These are phyloP conservation scores for Stephanocyclus meneghinianus DNA, from an alignment of 352 stramenopile genomes.

Conservation along the genomic window DNA sequence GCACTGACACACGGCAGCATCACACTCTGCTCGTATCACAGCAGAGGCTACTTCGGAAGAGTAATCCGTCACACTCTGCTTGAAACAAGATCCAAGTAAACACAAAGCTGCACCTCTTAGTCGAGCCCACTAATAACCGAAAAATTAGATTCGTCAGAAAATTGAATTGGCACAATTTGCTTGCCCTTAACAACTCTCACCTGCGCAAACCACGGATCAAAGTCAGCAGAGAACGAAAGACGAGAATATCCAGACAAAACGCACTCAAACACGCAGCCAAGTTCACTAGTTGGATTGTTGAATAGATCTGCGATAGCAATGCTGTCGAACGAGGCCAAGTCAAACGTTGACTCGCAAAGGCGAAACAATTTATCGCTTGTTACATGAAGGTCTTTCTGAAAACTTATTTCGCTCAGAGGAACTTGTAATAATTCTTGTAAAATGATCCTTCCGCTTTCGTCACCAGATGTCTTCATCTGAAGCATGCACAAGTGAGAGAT, in stretches of 20 bases:
- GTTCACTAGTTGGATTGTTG: conserved; percentile 20
- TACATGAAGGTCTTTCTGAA: conserved; percentile 18
- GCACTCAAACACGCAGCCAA: conserved; percentile 38
- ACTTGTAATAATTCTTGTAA: conserved; percentile 26
- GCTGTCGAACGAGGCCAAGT: conserved; percentile 70
- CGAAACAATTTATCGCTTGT: conserved; percentile 44
- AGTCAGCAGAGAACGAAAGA: conserved; percentile 26
- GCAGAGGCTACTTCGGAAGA: conserved; percentile 30
- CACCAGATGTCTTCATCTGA: conserved; percentile 29
- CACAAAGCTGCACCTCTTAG: conserved; percentile 58
- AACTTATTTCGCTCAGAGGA: conserved; percentile 33
- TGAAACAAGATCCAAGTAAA: conserved; percentile 44
- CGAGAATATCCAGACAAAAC: conserved; percentile 39
- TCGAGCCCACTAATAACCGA: conserved; percentile 62
- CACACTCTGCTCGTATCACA: conserved; percentile 61
- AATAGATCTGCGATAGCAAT: conserved; percentile 50
- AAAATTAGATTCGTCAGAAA: conserved; percentile 3
- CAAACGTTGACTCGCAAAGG: conserved; percentile 63
- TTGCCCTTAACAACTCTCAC: conserved; percentile 7
- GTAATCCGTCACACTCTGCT: conserved; percentile 43
- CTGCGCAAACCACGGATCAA: conserved; percentile 22
- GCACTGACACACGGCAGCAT: conserved; percentile 56
- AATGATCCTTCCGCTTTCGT: conserved; percentile 41
- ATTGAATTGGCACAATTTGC: neutral
- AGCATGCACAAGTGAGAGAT: conserved; percentile 52